These are phyloP conservation scores for Casuarina glauca DNA, from an alignment of 306 rosid species.

Conservation along the genomic window DNA sequence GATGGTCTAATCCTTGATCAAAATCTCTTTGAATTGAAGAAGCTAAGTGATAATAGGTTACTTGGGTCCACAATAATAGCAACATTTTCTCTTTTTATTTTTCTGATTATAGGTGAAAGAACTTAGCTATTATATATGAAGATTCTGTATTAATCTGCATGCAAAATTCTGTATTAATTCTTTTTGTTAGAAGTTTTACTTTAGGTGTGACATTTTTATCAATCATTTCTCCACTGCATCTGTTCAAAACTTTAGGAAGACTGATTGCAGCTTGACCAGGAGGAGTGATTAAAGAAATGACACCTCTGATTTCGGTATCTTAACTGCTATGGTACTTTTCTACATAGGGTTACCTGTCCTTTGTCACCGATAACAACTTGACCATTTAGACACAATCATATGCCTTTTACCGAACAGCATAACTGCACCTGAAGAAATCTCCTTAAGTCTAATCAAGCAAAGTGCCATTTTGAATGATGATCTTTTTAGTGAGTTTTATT, in stretches of 20 bases:
- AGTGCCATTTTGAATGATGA: not conserved
- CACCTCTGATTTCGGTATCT: not conserved
- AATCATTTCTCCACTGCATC: not conserved
- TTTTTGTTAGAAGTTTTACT: not conserved
- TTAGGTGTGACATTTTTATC: not conserved
- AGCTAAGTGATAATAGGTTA: not conserved
- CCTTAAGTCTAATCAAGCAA: not conserved
- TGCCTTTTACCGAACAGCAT: not conserved
- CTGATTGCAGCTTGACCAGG: no score
- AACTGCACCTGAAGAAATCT: not conserved
- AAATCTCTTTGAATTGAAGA: not conserved
- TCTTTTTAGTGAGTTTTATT: not conserved
- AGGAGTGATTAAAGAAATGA: not conserved
- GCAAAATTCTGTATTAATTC: not conserved
- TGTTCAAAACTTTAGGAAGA: not conserved
- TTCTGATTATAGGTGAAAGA: not conserved
- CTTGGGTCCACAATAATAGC: not conserved
- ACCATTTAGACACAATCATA: not conserved
- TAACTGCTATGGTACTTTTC: not conserved
- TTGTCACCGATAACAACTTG: not conserved
- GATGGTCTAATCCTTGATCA: not conserved
- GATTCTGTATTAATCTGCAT: not conserved
- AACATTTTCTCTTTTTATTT: not conserved
- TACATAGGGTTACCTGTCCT: not conserved
- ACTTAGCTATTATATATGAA: not conserved